Conservation (phyloP, 805 yeast species). For the Hanseniaspora lachancei region DNA sequence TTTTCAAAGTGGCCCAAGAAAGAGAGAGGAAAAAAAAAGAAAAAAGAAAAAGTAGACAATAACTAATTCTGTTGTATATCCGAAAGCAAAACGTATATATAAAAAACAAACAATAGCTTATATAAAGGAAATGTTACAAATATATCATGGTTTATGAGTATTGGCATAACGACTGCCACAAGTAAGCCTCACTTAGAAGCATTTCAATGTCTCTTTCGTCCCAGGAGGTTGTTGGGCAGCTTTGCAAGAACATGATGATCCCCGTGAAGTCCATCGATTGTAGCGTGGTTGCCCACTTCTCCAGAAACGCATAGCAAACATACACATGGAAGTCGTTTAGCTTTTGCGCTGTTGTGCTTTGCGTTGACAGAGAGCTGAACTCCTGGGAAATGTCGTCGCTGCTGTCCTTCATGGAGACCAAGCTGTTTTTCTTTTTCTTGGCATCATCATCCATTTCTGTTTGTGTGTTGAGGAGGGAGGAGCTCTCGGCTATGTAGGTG, state of each 20-base stretch:
- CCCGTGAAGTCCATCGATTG: slow-evolving; percentile 88
- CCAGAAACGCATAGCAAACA: slow-evolving; percentile 92
- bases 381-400: neutral
- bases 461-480: slow-evolving; percentile 27
- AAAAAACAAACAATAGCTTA: too few species aligned
- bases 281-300: slow-evolving; percentile 69
- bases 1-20: neutral
- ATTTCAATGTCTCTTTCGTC: slow-evolving; percentile 79
- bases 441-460: neutral
- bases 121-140: too few species aligned
- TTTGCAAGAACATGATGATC: slow-evolving; percentile 78
- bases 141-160: slow-evolving; percentile 40
- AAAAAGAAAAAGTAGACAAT: neutral
- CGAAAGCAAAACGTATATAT: too few species aligned
- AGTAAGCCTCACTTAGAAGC: slow-evolving; percentile 85
- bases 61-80: too few species aligned
- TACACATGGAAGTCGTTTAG: slow-evolving; percentile 84
- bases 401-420: neutral
- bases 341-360: slow-evolving; percentile 16
- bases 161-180: slow-evolving; percentile 88
- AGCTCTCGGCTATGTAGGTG: slow-evolving; percentile 64
- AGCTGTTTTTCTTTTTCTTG: neutral
- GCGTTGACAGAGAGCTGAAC: neutral
- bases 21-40: slow-evolving; percentile 6
- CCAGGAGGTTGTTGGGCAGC: slow-evolving; percentile 80